Evolutionary conservation across 2,329 filamentous ascomycete species (phyloP), one percentile per base, ranked within the genome.

Genomic region (Elsinoe arachidis): DNA sequence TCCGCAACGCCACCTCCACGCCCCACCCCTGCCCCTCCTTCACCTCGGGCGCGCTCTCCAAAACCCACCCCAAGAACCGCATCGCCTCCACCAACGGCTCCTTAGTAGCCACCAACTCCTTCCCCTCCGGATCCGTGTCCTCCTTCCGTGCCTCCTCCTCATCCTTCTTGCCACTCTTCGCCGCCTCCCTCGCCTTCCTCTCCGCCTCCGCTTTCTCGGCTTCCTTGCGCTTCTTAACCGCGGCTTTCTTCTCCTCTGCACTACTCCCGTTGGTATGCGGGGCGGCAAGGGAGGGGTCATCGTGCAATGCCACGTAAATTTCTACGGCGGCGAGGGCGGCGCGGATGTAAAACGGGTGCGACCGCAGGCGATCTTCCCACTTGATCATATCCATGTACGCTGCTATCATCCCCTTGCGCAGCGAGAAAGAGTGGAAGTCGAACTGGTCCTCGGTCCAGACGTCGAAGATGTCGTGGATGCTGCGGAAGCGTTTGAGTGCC

Each of bases 401-500:
- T 58, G 92, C 81, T 60, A 97, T 89, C 78, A 96, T 92, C 12
- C 95, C 95, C 73, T 97, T 99, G 17, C 93, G 81, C n/a, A 99
- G 77, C 17, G 90, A 96, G 73, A 99, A 99, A 70, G 84, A 90
- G 78, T 99, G 95, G 77, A 99, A 99, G 70, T 99, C 93, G 66
- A 97, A 96, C 68, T 99, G 93, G 66, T 99, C 93, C 70, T 99
- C 95, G 69, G 95, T 87, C 93, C 93, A 99, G 17, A 90, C 84
- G 63, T 97, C 92, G 67, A 99, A 99, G 63, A 99, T 95, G 72
- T 88, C 90, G 70, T 86, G 86, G 58, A 99, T 82, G 19, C 88
- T 80, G 63, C 91, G 88, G 72, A 96, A 92, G 52, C 95, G 84
- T 77, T 99, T 99, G 55, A 99, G 78, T 0, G 95, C 92, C 59